Evolutionary conservation across 306 rosid species (phyloP), one percentile per base, ranked within the genome.

Genomic region (Casuarina equisetifolia): DNA sequence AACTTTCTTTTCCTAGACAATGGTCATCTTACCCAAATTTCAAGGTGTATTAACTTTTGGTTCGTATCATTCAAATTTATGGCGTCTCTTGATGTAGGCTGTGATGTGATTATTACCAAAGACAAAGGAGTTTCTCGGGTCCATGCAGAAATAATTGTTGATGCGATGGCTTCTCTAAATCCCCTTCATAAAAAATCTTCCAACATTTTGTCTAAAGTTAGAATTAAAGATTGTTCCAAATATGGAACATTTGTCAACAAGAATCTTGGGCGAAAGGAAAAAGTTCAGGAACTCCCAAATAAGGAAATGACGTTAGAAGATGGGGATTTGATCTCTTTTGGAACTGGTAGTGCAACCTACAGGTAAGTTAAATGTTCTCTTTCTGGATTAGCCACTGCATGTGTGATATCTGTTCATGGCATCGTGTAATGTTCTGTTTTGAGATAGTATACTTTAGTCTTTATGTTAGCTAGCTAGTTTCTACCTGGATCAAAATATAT

Each of bases 51-150:
- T 54, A 69, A 69, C 75, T 66, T 72, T 36, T 54, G 25, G 58
- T 74, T 69, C 57, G 5, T 80, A 69, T 75, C 68, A 17, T 69
- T 61, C 64, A 46, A 73, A 61, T 51, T 71, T 76, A 48, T 64
- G 54, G 13, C 2, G 72, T 49, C 51, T 25, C 75, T 73, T 42
- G 81, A 69, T 72, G 70, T 88, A 94, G 98, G 94, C 69, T 94
- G 98, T 70, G 98, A 92, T 83, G 84, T 94, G 50, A 86, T 85
- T 66, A 79, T 94, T 83, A 82, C 89, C 16, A 92, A 88, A 79
- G 97, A 92, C 85, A 94, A 92, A 88, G 97, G 98, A 72, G 97
- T 90, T 77, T 94, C 98, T 55, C 91, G 98, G 80, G 85, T 94
- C 75, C 98, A 94, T 72, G 94, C 98, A 42, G 98, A 94, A 84